Evolutionary conservation across 305 asterid genomes (phyloP), one percentile per base, ranked within the genome.

Genomic region (Fraxinus paxiana): DNA sequence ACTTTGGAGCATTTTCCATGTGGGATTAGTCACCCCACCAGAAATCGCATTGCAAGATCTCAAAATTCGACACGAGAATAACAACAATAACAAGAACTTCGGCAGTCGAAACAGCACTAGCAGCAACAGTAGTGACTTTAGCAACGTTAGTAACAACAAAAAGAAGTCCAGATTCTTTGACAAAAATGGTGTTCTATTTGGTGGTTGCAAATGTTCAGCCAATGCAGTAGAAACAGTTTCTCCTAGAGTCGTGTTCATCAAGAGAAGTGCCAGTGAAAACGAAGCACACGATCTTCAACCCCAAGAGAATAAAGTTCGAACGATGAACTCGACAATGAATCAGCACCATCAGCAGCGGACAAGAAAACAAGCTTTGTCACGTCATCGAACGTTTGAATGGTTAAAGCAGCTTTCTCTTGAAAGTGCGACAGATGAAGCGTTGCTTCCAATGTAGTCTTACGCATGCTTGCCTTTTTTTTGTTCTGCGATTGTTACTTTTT

Each of bases 351-450:
- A 54, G 65, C 65, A 54, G 65, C 4, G 33, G 51, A 77, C 37
- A 80, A 83, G 82, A 83, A 90, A 86, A 76, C 89, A 87, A 35
- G 48, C 88, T 28, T 5, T 87, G 88, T 95, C 98, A 34, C 94
- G 91, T 81, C 89, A 82, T 82, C 90, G 98, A 77, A 95, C 98
- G 85, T 92, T 91, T 79, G 98, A 95, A 83, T 95, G 98, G 98
- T 56, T 95, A 73, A 93, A 88, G 83, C 98, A 95, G 83, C 97
- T 95, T 82, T 90, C 98, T 7, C 84, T 95, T 12, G 97, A 93
- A 80, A 86, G 79, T 37, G 82, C 84, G 6, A 69, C 79, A 18
- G 92, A 85, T 78, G 83, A 85, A 83, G 51, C 85, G 20, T 75
- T 80, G 82, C 72, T 37, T 82, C 81, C 41, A 3, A 70, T 10